Evolutionary conservation across 164 flowering plant species (phyloP), one percentile per base, ranked within the genome.

Genomic region (Stephania cephalantha): DNA sequence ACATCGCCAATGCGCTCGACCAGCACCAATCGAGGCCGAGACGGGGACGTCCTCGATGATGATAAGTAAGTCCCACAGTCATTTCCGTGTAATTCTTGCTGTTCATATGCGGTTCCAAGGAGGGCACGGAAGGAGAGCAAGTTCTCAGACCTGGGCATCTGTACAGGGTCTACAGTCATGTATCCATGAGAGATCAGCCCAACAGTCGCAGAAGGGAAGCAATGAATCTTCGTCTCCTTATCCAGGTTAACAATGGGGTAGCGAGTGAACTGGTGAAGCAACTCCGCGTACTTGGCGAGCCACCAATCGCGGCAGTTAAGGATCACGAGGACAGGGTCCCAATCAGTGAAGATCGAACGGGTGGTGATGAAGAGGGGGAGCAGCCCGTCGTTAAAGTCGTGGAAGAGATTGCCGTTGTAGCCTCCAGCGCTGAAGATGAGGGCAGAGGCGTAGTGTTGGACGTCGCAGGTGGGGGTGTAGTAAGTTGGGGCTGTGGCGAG

Each of bases 111-210:
- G 9, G 75, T 18, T 30, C 75, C 82, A 13, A 88, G 69, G 52
- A 88, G 65, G 46, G 52, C 35, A 0, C 77, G 84, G 63, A 88
- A 86, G 58, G 77, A 63, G 8, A n/a, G 17, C 4, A 84, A 76
- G 0, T 58, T 77, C 45, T 73, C 73, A 0, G 80, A 67, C 20
- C 42, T 68, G n/a, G 87, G 84, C 2, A 85, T 58, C 46, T 71
- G 35, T 9, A 20, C 63, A 2, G 87, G 84, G 72, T 84, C 58
- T 13, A 85, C 78, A 1, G 85, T 81, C 86, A 84, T 79, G 73
- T 66, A 81, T 15, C 88, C 88, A 68, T 86, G 87, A 2, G 88
- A 81, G 2, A 86, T 74, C 9, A 88, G 79, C 30, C 91, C 91
- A 9, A 84, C 68, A 0, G 71, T 30, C 52, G 80, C 85, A 0